A percentile compares a stretch with the other conserved stretches of the same genome.
Evolutionary conservation across 169 alveolate species (phyloP).

Genomic region (Gregarina niphandrodes): DNA sequence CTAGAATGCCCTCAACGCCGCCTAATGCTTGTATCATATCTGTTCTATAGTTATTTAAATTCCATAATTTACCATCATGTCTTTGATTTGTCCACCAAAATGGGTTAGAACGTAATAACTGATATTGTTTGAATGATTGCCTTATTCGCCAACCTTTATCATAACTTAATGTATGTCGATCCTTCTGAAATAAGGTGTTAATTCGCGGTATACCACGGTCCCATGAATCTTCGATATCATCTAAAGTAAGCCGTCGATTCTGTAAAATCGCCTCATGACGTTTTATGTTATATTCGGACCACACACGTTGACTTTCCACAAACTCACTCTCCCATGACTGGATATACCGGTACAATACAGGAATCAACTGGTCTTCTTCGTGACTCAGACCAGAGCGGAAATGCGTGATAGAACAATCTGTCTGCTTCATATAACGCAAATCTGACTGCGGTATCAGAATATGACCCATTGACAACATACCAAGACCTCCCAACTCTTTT

Average conservation of each 20-base stretch:
- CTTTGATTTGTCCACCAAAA: constrained; percentile 99
- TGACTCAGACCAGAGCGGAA: constrained; percentile 99
- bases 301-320: constrained; percentile 93
- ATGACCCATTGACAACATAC: constrained; percentile 99
- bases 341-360: constrained; percentile 83
- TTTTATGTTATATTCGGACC: constrained; percentile 98
- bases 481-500: constrained; percentile 98
- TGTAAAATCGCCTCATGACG: constrained; percentile 93
- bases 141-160: constrained; percentile 99
- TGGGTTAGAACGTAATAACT: constrained; percentile 80
- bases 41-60: constrained; percentile 92
- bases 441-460: constrained; percentile 98
- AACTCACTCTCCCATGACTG: constrained; percentile 98
- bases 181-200: constrained; percentile 97
- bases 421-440: constrained; percentile 75
- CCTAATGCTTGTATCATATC: constrained; percentile 99
- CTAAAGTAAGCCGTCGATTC: constrained; percentile 87
- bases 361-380: constrained; percentile 96
- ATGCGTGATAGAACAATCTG: constrained; percentile 96
- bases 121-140: constrained; percentile 88
- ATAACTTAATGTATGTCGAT: constrained; percentile 94
- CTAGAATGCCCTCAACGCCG: constrained; percentile 97
- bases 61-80: constrained; percentile 99
- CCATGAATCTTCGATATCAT: constrained; percentile 98
- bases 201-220: constrained; percentile 99